Evolutionary conservation across 768 basidiomycete genomes (phyloP).

Genomic region (Russula sp.): DNA sequence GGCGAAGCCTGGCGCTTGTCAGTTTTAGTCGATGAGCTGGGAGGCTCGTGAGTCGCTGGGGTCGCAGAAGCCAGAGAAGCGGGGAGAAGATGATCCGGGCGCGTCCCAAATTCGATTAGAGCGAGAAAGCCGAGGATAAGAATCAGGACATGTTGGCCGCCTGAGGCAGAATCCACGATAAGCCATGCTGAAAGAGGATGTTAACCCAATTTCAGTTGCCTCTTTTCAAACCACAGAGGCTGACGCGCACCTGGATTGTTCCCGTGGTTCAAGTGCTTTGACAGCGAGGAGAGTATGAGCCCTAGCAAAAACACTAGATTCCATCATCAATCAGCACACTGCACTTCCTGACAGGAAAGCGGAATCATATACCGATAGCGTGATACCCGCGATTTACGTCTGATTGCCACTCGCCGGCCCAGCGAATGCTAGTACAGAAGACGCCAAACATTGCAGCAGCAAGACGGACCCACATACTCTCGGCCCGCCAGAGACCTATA

Average conservation of each 20-base stretch:
- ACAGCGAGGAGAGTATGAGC: conserved; percentile 59
- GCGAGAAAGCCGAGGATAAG: conserved; percentile 56
- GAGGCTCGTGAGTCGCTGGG: not conserved
- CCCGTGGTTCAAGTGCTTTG: conserved; percentile 75
- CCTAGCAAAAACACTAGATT: conserved; percentile 61
- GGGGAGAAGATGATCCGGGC: conserved; percentile 37
- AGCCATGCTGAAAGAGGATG: conserved; percentile 63
- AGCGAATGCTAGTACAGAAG: conserved; percentile 18
- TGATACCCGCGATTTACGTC: conserved; percentile 24
- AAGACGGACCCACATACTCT: conserved; percentile 30
- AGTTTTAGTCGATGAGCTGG: conserved; percentile 1
- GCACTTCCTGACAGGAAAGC: not conserved
- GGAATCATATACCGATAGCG: conserved; percentile 19
- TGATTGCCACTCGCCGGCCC: conserved; percentile 28
- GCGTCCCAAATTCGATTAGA: conserved; percentile 52
- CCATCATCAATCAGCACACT: conserved; percentile 1
- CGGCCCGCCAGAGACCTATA: conserved; percentile 27
- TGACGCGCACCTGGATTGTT: conserved; percentile 65
- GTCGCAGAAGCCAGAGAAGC: conserved; percentile 12
- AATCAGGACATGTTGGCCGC: conserved; percentile 69
- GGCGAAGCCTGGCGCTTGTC: not conserved
- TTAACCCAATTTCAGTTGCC: conserved; percentile 6
- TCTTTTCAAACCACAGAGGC: conserved; percentile 1
- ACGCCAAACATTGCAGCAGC: conserved; percentile 25
- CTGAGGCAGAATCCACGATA: conserved; percentile 60